Evolutionary conservation across 768 basidiomycete genomes (phyloP).

Genomic region (Phanerochaete carnosa): DNA sequence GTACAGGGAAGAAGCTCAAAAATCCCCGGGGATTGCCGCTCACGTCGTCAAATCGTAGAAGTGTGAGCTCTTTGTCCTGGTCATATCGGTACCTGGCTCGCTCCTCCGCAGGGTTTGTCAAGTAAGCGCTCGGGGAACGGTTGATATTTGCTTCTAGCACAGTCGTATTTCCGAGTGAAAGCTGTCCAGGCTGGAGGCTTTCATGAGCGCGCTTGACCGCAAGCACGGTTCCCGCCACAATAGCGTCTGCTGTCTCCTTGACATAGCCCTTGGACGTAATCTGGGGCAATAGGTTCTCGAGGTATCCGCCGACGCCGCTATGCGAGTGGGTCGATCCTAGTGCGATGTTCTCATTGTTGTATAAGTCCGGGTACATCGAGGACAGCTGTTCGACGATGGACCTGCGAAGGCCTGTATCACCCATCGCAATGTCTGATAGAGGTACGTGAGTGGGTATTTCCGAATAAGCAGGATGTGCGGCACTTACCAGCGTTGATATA

Average conservation of each 20-base stretch:
- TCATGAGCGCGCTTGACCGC: conserved; percentile 68
- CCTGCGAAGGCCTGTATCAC: conserved; percentile 72
- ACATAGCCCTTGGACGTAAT: conserved; percentile 74
- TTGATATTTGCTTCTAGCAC: conserved; percentile 69
- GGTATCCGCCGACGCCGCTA: conserved; percentile 74
- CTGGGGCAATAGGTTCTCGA: conserved; percentile 77
- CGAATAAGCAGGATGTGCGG: too few relatives aligned
- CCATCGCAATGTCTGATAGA: conserved; percentile 87
- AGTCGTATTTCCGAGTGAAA: conserved; percentile 68
- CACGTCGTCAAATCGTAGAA: conserved; percentile 61
- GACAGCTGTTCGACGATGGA: conserved; percentile 60
- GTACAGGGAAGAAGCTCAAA: conserved; percentile 74
- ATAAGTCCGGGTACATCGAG: conserved; percentile 55
- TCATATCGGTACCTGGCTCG: conserved; percentile 64
- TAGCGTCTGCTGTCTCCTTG: conserved; percentile 66
- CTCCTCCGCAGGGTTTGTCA: conserved; percentile 71
- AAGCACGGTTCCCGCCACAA: conserved; percentile 63
- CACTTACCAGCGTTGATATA: conserved; percentile 68
- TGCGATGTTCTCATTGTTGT: conserved; percentile 69
- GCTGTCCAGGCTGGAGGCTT: conserved; percentile 53
- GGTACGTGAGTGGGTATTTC: too few relatives aligned
- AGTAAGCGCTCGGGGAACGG: conserved; percentile 72
- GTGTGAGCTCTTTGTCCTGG: conserved; percentile 71
- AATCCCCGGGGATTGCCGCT: conserved; percentile 60
- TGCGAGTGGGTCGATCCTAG: conserved; percentile 77